Evolutionary conservation across 2,329 filamentous ascomycete species (phyloP), one percentile per base, ranked within the genome.

Genomic region (Whalleya microplaca): DNA sequence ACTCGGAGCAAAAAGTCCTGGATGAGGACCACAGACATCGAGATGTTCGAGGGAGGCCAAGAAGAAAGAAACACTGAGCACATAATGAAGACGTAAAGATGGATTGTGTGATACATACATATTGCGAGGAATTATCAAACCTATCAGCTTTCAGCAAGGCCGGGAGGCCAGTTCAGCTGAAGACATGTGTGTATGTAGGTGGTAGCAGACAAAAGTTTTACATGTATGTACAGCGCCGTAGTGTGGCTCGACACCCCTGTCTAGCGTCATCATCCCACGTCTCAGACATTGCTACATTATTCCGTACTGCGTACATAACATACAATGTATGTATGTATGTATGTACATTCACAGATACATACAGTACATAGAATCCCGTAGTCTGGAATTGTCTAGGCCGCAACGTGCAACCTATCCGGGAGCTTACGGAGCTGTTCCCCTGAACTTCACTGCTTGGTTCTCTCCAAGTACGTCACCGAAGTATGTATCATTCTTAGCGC

Each of bases 1-100:
- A 50, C n/a, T 59, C 56, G 58, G 61, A 59, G 56, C 21, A 56
- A 49, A 61, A 42, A 21, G 55, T 59, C 55, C 58, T 54, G n/a
- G 18, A 48, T 23, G 16, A 18, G n/a, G 10, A 18, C 16, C 9
- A 16, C 32, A 37, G 14, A 37, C 32, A 16, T 37, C 32, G 6
- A 16, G 32, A 19, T 46, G 45, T 51, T 16, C 3, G 49, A 49
- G 37, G n/a, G 27, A 41, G 37, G 37, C 21, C 14, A 48, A 21
- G 29, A 48, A 20, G 18, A 32, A 29, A 29, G 19, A 37, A 10
- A 16, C 32, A 16, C 10, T 37, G 14, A 12, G 32, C n/a, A n/a
- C n/a, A n/a, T 37, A 37, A 37, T 37, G 32, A 12, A 37, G 32
- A 37, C 32, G 32, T 16, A 12, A 37, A 37, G 32, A 12, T 37